Base-by-base conservation (phyloP, 2,329 filamentous ascomycete species). In the Rasamsonia emersonii region DNA sequence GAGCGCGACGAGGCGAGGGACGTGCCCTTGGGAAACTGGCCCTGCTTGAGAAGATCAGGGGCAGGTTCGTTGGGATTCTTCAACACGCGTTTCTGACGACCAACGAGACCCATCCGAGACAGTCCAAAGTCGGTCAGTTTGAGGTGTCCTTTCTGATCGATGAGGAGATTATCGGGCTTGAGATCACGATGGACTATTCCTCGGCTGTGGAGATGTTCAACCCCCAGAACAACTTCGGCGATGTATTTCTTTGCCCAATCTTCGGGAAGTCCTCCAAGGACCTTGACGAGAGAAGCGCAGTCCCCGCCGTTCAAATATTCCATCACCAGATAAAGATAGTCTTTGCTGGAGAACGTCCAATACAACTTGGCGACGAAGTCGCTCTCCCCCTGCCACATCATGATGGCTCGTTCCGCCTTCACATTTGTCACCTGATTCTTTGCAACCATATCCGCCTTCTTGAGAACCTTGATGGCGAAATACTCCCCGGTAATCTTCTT, bases 341-440 rank as follows among this genome's bases (percentile, higher is more conserved):
- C 91, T 54, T 98, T 98, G 70, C 89, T 98, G 3, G 91, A 94
- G 53, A 98, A 98, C 0, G 91, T 98, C 93, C 93, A 98, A 64
- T 96, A 98, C 9, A 98, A 72, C 64, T 98, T 98, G 16, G 91
- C 91, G 36, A 98, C 91, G 56, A 98, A 98, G 38, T 98, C 91
- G 56, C 93, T 98, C 59, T 96, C 86, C 14, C 91, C 91, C 63
- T 98, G 91, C 85, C 91, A 96, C 91, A 98, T 98, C 91, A 98
- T 96, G 54, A 98, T 98, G 14, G 93, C 93, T 44, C 91, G 77
- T 61, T 98, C 91, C 6, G 93, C 91, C 61, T 98, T 96, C 51
- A 98, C 91, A 52, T 98, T 98, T 45, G 91, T 94, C 46, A 98
- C 88, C 56, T 98, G 91, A 56, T 98, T 98, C 62, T 98, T 98